Percentiles rank a stretch among this genome's conserved stretches.
These are phyloP conservation scores for Termitomyces sp. DNA, from an alignment of 768 basidiomycete species.

Conservation along the genomic window DNA sequence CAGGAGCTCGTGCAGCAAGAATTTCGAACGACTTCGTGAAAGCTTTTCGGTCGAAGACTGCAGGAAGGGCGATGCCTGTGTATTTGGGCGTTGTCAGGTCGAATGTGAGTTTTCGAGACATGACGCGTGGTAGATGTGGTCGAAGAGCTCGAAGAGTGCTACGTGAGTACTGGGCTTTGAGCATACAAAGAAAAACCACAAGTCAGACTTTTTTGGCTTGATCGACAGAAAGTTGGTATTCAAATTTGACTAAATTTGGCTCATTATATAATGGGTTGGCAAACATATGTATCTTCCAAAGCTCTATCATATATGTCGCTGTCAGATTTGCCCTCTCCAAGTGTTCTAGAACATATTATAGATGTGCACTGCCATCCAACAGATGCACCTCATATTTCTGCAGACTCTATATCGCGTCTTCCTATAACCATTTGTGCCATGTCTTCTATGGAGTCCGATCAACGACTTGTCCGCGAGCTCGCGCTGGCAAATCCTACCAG, in stretches of 20 bases:
- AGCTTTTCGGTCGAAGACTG: constrained; percentile 50
- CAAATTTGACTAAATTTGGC: no score
- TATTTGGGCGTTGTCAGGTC: constrained; percentile 41
- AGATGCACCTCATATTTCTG: constrained; percentile 51
- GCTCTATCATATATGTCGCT: no score
- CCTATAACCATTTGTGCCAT: constrained; percentile 79
- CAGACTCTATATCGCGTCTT: constrained; percentile 49
- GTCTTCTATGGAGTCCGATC: constrained; percentile 67
- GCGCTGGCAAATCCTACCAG: constrained; percentile 58
- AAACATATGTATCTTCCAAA: no score
- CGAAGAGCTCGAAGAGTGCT: not conserved
- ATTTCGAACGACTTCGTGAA: constrained; percentile 68
- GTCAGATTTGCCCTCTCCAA: constrained; percentile 22
- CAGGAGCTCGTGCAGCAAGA: constrained; percentile 62
- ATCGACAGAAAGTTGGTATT: not conserved
- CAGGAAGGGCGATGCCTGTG: constrained; percentile 41
- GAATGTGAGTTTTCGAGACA: constrained; percentile 34
- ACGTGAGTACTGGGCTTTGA: not conserved
- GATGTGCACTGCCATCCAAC: constrained; percentile 96
- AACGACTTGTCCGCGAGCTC: constrained; percentile 64
- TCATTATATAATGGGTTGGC: not conserved
- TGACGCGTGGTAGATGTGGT: constrained; percentile 13
- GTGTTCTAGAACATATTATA: constrained; percentile 64
- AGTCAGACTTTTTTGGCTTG: not conserved
- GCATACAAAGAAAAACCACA: not conserved